Evolutionary conservation across 73 alveolate species (phyloP), one percentile per base, ranked within the genome.

Genomic region (Uronychia binucleata): DNA sequence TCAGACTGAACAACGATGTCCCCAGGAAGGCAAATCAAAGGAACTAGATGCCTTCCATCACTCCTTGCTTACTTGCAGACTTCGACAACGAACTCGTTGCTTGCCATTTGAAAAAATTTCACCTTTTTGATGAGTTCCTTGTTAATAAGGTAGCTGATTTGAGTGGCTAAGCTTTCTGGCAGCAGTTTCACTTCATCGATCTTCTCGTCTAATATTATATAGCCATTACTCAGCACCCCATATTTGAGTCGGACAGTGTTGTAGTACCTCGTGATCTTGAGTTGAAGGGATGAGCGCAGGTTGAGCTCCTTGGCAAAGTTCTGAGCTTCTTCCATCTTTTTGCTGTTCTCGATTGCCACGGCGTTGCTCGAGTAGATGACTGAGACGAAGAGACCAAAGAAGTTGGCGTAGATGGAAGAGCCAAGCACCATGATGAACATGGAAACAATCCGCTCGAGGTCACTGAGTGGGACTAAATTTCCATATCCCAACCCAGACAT

Each of bases 401-500:
- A 58, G 59, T 34, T 74, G 28, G 93, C 93, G 58, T 80, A 89
- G 75, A 81, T 77, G 35, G 80, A 30, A 1, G 79, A 34, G 1
- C 92, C 89, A 1, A 67, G 77, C 1, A 89, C 83, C 92, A 89
- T 86, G 0, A 86, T 78, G 31, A 80, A 19, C 58, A 81, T 89
- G 11, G 57, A 31, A 34, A 89, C 30, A 14, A 79, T n/a, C 32
- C 67, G 35, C 74, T 89, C 95, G 0, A 60, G 60, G 30, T 77
- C 31, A 8, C 79, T 89, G 31, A 58, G 31, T 0, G 92, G 92
- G 27, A 34, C 67, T 1, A 77, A 59, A 60, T 83, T 57, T 11
- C 80, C 89, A 79, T 31, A 83, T 30, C 83, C 90, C 34, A 78
- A 58, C 8, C 93, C 92, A 26, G 90, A 60, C 92, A 89, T 85